Evolutionary conservation across 106 monocot species (phyloP).

Genomic region (Dendrobium huoshanense): DNA sequence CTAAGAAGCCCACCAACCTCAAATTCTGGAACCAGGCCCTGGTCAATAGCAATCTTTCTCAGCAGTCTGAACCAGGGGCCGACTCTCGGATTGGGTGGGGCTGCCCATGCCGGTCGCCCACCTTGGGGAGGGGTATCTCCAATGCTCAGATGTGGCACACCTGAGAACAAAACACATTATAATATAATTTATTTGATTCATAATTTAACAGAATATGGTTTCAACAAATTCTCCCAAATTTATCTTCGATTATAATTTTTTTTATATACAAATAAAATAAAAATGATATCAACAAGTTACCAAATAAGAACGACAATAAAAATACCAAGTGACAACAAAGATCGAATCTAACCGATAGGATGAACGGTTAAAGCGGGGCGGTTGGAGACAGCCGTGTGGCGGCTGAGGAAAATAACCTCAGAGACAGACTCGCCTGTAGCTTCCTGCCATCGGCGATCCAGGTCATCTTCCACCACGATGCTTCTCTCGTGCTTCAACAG

Average conservation of each 20-base stretch:
- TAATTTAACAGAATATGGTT: not conserved
- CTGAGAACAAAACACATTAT: slow-evolving; percentile 16
- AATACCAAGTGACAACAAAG: not conserved
- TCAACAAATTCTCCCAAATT: not conserved
- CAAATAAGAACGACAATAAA: not conserved
- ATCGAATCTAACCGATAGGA: slow-evolving; percentile 57
- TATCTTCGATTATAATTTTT: not conserved
- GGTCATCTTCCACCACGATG: slow-evolving; percentile 80
- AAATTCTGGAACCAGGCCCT: slow-evolving; percentile 81
- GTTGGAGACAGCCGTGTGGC: slow-evolving; percentile 69
- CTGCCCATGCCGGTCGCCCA: slow-evolving; percentile 89
- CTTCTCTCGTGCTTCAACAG: slow-evolving; percentile 63
- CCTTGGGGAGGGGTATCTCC: slow-evolving; percentile 66
- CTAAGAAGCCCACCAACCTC: slow-evolving; percentile 37
- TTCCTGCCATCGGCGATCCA: slow-evolving; percentile 78
- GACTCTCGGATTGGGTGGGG: slow-evolving; percentile 69
- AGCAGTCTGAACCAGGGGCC: slow-evolving; percentile 83
- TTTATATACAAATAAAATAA: not conserved
- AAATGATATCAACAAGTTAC: not conserved
- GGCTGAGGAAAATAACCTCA: slow-evolving; percentile 91
- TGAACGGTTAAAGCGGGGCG: slow-evolving; percentile 94
- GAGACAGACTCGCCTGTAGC: slow-evolving; percentile 69
- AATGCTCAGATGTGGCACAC: slow-evolving; percentile 79
- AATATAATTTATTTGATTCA: not conserved
- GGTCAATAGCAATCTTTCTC: slow-evolving; percentile 52